Evolutionary conservation across 768 basidiomycete genomes (phyloP).

Genomic region (Pulveroboletus sp.): DNA sequence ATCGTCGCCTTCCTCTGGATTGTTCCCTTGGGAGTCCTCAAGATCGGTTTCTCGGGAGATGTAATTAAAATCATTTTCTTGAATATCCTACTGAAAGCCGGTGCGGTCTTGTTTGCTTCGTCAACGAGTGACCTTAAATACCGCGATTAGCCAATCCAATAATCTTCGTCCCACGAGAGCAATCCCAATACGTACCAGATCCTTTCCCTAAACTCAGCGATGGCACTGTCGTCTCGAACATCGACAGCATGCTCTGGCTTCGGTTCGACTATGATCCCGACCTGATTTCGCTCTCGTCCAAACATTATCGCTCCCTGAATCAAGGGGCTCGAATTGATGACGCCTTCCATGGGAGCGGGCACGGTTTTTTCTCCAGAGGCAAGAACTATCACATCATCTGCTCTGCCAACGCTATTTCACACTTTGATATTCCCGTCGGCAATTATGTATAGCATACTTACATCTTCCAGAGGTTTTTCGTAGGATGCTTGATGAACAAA

Average conservation of each 20-base stretch:
- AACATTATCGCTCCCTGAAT: slow-evolving; percentile 27
- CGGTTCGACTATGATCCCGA: slow-evolving; percentile 31
- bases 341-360: slow-evolving; percentile 29
- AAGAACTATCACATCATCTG: slow-evolving; percentile 31
- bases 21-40: slow-evolving; percentile 32
- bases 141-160: no score
- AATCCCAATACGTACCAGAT: slow-evolving; percentile 16
- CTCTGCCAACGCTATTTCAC: slow-evolving; percentile 34
- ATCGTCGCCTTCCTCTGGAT: slow-evolving; percentile 14
- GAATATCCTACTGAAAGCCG: slow-evolving; percentile 40
- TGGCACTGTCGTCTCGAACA: not conserved
- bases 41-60: slow-evolving; percentile 35
- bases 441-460: slow-evolving; percentile 6
- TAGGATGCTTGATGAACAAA: slow-evolving; percentile 42
- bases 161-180: no score
- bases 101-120: slow-evolving; percentile 36
- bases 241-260: slow-evolving; percentile 11
- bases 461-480: slow-evolving; percentile 41
- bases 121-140: not conserved
- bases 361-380: slow-evolving; percentile 32
- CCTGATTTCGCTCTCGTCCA: slow-evolving; percentile 25
- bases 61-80: slow-evolving; percentile 50
- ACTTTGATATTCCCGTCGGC: not conserved
- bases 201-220: slow-evolving; percentile 12
- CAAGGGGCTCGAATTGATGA: slow-evolving; percentile 18